Conservation (phyloP, 306 rosid genomes). For the cucumber (Cucumis sativus) region DNA sequence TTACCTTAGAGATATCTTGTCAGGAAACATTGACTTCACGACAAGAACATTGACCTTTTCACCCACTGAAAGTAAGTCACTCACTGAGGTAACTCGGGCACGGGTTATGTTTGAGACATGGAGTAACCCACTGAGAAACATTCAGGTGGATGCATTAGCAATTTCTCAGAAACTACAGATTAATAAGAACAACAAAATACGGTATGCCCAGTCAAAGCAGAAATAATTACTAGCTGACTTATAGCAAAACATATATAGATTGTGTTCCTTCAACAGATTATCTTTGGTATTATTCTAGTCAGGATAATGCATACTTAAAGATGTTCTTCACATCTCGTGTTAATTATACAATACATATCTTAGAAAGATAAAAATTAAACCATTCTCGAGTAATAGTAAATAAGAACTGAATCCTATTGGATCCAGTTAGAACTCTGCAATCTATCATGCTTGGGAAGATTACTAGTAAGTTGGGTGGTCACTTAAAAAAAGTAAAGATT, state of each 20-base stretch:
- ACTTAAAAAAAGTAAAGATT: no score
- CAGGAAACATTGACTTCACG: constrained; percentile 72
- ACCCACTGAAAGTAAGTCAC: constrained; percentile 55
- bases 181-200: neutral
- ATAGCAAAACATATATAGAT: neutral
- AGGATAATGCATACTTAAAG: neutral
- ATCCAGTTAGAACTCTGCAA: no score
- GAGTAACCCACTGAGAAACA: constrained; percentile 74
- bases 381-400: no score
- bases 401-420: no score
- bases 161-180: neutral
- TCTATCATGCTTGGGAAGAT: no score
- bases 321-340: neutral
- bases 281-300: neutral
- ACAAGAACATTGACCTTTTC: constrained; percentile 82
- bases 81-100: constrained; percentile 49
- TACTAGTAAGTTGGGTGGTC: no score
- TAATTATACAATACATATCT: no score
- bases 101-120: constrained; percentile 77
- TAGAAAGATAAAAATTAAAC: no score
- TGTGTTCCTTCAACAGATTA: neutral
- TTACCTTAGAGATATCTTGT: constrained; percentile 83
- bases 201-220: neutral
- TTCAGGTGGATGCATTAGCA: constrained; percentile 4
- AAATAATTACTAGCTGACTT: neutral